A percentile compares a stretch with the other conserved stretches of the same genome.
These are phyloP conservation scores for Lachnellula subtilissima DNA, from an alignment of 2,329 filamentous ascomycete genomes.

Conservation along the genomic window DNA sequence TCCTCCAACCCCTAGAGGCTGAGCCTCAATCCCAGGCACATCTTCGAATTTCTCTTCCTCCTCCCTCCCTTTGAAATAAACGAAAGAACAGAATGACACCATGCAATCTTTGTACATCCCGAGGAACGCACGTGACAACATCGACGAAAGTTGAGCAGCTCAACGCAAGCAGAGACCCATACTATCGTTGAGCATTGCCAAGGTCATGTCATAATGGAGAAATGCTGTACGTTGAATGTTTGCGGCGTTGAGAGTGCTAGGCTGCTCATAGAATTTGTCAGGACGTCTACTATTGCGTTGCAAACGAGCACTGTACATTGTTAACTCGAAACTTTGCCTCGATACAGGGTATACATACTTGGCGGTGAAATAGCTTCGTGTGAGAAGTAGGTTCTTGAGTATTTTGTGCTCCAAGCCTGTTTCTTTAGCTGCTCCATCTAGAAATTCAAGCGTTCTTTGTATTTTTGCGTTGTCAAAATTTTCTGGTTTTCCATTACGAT, in stretches of 20 bases:
- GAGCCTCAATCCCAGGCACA: too few species aligned
- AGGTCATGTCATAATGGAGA: constrained; percentile 62
- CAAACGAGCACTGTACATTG: background rate
- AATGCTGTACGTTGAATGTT: constrained; percentile 29
- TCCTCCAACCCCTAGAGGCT: too few species aligned
- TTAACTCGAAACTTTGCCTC: background rate
- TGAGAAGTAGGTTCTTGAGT: constrained; percentile 61
- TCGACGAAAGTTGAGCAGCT: background rate
- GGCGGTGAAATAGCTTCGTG: constrained; percentile 24
- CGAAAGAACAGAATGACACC: background rate
- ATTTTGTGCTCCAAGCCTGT: constrained; percentile 68
- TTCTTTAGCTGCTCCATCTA: constrained; percentile 58
- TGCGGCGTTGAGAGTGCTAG: background rate
- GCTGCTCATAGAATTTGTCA: background rate
- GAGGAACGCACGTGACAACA: background rate
- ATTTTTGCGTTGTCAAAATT: constrained; percentile 48
- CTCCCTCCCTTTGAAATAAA: background rate
- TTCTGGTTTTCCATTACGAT: constrained; percentile 44
- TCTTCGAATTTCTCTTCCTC: background rate
- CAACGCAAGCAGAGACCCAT: constrained; percentile 62
- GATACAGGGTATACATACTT: constrained; percentile 5
- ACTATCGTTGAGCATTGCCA: constrained; percentile 69
- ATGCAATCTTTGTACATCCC: background rate
- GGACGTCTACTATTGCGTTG: constrained; percentile 7
- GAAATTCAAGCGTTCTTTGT: constrained; percentile 64